phyloP scores from a whole-genome alignment of 1,284 basidiomycete genomes.

The Anthracocystis panici-leucophaei region DNA sequence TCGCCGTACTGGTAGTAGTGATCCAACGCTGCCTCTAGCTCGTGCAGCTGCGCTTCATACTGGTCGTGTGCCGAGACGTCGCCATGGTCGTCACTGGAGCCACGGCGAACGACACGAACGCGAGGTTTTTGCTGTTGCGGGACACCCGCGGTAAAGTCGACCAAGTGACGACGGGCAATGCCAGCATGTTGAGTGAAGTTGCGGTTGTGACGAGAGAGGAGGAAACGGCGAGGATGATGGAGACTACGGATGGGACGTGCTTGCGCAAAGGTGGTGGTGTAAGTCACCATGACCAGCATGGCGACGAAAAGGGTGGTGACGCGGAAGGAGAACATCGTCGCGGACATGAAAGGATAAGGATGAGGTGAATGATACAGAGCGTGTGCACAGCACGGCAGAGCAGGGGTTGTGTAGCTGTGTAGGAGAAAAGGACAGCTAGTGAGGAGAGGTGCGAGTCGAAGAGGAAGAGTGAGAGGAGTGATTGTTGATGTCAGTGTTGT shows the following conservation, averaged over 20 bases:
- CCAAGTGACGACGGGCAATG: neutral
- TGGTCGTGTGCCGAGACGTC: slow-evolving; percentile 21
- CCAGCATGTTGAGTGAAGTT: neutral
- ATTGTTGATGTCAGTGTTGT: neutral
- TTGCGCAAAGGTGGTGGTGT: neutral
- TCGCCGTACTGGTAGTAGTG: slow-evolving; percentile 42
- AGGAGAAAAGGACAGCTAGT: neutral
- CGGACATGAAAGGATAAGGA: neutral
- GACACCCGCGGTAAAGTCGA: neutral
- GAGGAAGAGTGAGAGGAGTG: neutral
- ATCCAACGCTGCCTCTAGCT: slow-evolving; percentile 33
- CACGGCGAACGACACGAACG: neutral
- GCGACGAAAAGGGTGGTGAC: slow-evolving; percentile 3
- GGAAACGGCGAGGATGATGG: neutral
- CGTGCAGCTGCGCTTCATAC: slow-evolving; percentile 21
- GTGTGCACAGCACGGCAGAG: slow-evolving; percentile 5
- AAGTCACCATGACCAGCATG: slow-evolving; percentile 16
- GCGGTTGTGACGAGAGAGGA: neutral
- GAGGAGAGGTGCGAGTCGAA: neutral
- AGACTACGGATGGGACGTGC: slow-evolving; percentile 4
- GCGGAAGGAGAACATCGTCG: neutral
- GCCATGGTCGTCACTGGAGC: slow-evolving; percentile 9
- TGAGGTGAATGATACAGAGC: neutral
- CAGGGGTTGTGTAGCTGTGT: neutral
- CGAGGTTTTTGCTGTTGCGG: neutral